Base-by-base conservation (phyloP, 495 filamentous ascomycete genomes). In the Symbiotaphrina buchneri region DNA sequence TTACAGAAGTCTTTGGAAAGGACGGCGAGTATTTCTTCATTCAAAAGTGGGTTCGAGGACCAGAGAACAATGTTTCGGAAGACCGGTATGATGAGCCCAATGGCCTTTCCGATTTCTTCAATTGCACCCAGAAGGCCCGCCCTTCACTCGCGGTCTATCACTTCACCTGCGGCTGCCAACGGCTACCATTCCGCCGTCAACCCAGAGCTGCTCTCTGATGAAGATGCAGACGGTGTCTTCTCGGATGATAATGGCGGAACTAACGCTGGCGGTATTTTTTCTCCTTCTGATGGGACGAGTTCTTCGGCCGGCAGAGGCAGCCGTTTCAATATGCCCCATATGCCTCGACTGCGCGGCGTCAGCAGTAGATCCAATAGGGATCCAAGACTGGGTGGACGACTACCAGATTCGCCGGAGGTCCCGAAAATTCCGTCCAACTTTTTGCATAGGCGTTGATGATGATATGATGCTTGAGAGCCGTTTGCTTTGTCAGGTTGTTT, bases 41-140 rank as follows among this genome's bases (percentile, higher is more conserved):
- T 97, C 47, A 82, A 93, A 36, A 85, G 78, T 41, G 78, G 78
- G 25, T 84, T 92, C 31, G 64, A 73, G 1, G 83, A 92, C 41
- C 58, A 63, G 13, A 63, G 73, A n/a, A 51, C 60, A 35, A 44
- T 65, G 28, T 41, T 61, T 48, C 53, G 60, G 36, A 52, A 67
- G 37, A 53, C 63, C 14, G 68, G 66, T 18, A 52, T 72, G 1
- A 77, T 77, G 59, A 74, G 59, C 32, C 73, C 73, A 0, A 63
- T 53, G 21, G 53, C 68, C 31, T 61, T 71, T 54, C 54, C 56
- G 46, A 18, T 58, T n/a, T 15, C 36, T 18, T 20, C 41, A 14
- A 15, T 38, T 31, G 22, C 31, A 10, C 29, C 35, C 11, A 28
- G 37, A 10, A 18, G 28, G 7, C 28, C 28, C 7, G 7, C 10